Base-by-base conservation (phyloP, 148 eudicot genomes). In the Bassia scoparia region DNA sequence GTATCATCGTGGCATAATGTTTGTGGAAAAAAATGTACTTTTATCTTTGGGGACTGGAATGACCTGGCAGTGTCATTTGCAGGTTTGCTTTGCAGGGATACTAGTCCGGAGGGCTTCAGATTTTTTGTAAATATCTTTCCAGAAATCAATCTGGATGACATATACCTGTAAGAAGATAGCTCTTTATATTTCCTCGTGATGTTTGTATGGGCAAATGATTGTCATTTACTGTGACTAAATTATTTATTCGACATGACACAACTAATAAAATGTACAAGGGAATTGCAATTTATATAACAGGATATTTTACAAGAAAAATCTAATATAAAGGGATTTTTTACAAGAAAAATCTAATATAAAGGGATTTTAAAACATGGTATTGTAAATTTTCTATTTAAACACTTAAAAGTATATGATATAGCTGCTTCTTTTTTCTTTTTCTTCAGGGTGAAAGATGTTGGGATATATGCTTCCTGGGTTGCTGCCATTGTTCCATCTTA, bases 21-120 rank as follows among this genome's bases (percentile, higher is more conserved):
- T 30, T 38, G 18, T 50, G 54, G 68, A 7, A 23, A 20, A 35
- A 54, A 64, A 34, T n/a, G n/a, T n/a, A n/a, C n/a, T 58, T 53
- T 41, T 29, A 55, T 48, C 72, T 71, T 18, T 44, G 23, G 43
- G 26, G 31, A 56, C 61, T 76, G 35, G 68, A 65, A 66, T 66
- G 44, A 67, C 37, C 48, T 6, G 71, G 60, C 56, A 44, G 37
- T 74, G 29, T 59, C 53, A 48, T 78, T 83, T 75, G 72, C 97
- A 94, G 98, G 98, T 80, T 75, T 94, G 33, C 81, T 94, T 21
- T 94, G 98, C 86, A 84, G 98, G 84, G 98, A 94, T 80, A 88
- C 89, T 20, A 94, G 98, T 83, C 93, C 98, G 34, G 98, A 94
- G 68, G 98, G 98, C 67, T 89, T 94, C 69, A 90, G 98, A 43